phyloP scores from a whole-genome alignment of 352 stramenopile species.

The Phytopythium litorale region DNA sequence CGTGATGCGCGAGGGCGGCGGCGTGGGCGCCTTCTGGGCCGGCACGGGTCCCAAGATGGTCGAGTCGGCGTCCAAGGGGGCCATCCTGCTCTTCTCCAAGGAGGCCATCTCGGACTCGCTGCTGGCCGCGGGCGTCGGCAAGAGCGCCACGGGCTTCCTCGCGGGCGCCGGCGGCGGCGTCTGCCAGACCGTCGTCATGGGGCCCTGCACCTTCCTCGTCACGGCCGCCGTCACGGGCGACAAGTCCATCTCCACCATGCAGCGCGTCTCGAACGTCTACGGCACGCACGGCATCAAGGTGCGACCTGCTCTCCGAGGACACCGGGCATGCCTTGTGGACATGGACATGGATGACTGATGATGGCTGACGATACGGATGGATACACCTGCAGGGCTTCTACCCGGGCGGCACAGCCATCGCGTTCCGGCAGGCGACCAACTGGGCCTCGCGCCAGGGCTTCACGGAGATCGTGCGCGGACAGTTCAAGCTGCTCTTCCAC shows the following conservation, averaged over 20 bases:
- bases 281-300: slow-evolving; percentile 76
- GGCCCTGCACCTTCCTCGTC: slow-evolving; percentile 89
- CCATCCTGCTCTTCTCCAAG: slow-evolving; percentile 89
- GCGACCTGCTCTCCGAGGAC: not conserved
- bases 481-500: slow-evolving; percentile 86
- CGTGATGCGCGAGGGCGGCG: slow-evolving; percentile 83
- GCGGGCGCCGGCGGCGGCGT: slow-evolving; percentile 82
- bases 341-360: too few species aligned
- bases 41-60: slow-evolving; percentile 91
- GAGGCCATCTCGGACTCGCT: slow-evolving; percentile 84
- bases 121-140: slow-evolving; percentile 56
- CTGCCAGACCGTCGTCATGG: slow-evolving; percentile 89
- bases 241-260: slow-evolving; percentile 82
- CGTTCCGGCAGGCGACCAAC: slow-evolving; percentile 90
- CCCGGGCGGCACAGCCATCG: slow-evolving; percentile 86
- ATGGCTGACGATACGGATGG: not conserved
- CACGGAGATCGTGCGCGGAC: slow-evolving; percentile 83
- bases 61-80: slow-evolving; percentile 87
- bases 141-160: slow-evolving; percentile 71
- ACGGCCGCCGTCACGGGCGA: slow-evolving; percentile 88
- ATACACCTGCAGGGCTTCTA: slow-evolving; percentile 67
- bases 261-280: slow-evolving; percentile 85
- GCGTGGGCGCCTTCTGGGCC: slow-evolving; percentile 82
- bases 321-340: too few species aligned
- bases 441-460: slow-evolving; percentile 90